Conservation (phyloP, 345 rosid species). For the Syzygium oleosum region DNA sequence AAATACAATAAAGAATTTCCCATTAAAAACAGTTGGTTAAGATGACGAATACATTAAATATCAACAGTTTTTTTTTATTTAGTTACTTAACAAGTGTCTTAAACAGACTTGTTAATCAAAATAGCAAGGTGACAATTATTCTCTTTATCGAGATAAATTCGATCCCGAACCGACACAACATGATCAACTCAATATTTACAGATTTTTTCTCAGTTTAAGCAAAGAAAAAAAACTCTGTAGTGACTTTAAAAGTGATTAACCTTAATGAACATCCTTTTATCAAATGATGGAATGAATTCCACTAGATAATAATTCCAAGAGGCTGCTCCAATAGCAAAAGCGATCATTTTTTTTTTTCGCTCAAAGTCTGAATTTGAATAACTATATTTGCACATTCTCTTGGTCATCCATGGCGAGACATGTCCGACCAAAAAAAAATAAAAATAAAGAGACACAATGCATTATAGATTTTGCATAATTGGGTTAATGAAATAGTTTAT, state of each 20-base stretch:
- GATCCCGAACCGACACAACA: not conserved
- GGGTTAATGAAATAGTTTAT: not conserved
- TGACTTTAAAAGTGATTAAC: not conserved
- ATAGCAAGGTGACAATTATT: not conserved
- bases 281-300: not conserved
- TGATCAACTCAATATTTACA: not conserved
- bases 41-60: not conserved
- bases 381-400: not conserved
- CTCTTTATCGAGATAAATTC: not conserved
- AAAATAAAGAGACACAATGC: not conserved
- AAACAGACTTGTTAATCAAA: not conserved
- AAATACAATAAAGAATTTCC: not conserved
- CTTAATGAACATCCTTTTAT: not conserved
- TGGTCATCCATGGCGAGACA: not conserved
- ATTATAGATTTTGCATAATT: not conserved
- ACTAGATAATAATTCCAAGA: not conserved
- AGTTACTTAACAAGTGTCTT: not conserved
- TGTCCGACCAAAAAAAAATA: too few relatives aligned
- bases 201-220: not conserved
- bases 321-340: not conserved
- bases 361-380: not conserved
- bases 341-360: not conserved
- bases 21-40: not conserved
- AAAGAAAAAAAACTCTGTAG: not conserved
- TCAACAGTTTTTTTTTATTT: not conserved